phyloP scores from a whole-genome alignment of 148 eudicot species.

The Rhododendron williamsianum region DNA sequence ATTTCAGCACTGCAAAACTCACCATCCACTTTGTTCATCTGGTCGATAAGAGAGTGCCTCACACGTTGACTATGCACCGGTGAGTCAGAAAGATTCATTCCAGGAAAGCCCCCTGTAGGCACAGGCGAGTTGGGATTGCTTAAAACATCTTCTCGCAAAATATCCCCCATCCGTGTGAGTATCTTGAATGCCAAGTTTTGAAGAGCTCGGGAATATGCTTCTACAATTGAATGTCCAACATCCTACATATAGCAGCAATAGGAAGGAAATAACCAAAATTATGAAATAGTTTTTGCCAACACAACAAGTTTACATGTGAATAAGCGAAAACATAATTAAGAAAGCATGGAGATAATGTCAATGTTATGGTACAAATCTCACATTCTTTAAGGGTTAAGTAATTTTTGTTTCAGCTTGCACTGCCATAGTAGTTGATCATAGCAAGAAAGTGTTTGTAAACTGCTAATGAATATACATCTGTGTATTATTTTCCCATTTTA shows the following conservation, averaged over 20 bases:
- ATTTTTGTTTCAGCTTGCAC: neutral
- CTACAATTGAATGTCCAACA: slow-evolving; percentile 52
- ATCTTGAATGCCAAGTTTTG: slow-evolving; percentile 72
- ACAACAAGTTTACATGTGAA: neutral
- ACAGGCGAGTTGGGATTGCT: slow-evolving; percentile 80
- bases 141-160: slow-evolving; percentile 69
- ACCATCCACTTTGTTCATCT: slow-evolving; percentile 57
- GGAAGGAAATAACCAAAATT: neutral
- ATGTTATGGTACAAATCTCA: neutral
- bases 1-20: slow-evolving; percentile 42
- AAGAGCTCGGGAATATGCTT: slow-evolving; percentile 91
- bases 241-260: neutral
- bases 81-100: slow-evolving; percentile 39
- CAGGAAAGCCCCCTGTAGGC: slow-evolving; percentile 40
- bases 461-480: neutral
- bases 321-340: neutral
- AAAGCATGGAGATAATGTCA: neutral
- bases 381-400: neutral
- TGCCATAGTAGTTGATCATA: neutral
- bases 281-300: neutral
- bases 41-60: slow-evolving; percentile 62
- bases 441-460: neutral
- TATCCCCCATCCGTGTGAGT: slow-evolving; percentile 63
- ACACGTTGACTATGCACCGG: slow-evolving; percentile 35
- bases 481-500: neutral